Base-by-base conservation (phyloP, 768 basidiomycete genomes). In the Leucocoprinus leucothites region DNA sequence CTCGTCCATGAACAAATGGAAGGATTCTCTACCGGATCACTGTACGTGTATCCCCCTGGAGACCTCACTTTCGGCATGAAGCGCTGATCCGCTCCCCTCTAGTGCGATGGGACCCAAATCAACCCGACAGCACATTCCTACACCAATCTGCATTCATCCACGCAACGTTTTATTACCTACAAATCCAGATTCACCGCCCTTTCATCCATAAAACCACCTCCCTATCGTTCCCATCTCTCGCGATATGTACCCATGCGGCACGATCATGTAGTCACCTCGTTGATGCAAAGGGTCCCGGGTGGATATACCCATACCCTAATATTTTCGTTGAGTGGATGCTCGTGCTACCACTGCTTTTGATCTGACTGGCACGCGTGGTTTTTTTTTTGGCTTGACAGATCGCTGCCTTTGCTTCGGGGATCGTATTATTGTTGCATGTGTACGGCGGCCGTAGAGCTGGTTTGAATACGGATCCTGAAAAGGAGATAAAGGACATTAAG, bases 171-270 rank as follows among this genome's bases (percentile, higher is more conserved):
- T 73, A 85, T 63, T 74, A 82, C 38, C 62, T 78, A 11, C 80
- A 85, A 64, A 89, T 90, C 58, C 74, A 84, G 51, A 74, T 87
- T 41, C 87, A 91, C 64, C 79, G 87, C 9, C 85, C 87, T 0
- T 90, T 89, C 69, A 76, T 91, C 9, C 67, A 70, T 9, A 75
- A 72, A 53, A 67, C 71, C 1, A 71, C 75, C 4, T 48, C 63
- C 3, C 61, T 79, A 16, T 72, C 77, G 1, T 76, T 80, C 52
- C 79, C 84, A 8, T 86, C 84, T 0, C 75, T 86, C 11, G 81
- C 85, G 1, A 86, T 86, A 53, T 89, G 85, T 64, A 78, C 85
- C 24, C 76, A 89, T 53, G 83, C 92, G 1, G 88, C 91, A 1
- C 75, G 91, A 9, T 84, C 86, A 0, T 86, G 82, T 57, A 80